These are phyloP conservation scores for Dicorynia guianensis DNA, from an alignment of 306 rosid genomes.

Conservation along the genomic window DNA sequence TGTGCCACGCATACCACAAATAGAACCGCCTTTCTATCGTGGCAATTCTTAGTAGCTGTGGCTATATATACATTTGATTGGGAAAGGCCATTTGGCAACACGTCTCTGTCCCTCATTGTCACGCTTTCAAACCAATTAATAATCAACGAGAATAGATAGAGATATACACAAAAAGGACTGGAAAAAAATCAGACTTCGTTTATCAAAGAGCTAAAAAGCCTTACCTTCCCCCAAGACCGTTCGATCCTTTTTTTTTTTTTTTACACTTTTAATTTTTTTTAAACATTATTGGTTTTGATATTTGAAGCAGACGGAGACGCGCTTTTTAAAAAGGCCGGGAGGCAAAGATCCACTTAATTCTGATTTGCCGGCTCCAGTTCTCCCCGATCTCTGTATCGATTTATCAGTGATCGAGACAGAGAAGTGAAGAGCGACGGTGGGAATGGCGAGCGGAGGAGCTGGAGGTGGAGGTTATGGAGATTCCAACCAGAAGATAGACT, in stretches of 20 bases:
- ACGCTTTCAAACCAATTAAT: constrained; percentile 5
- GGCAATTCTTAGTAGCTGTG: constrained; percentile 30
- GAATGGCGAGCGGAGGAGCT: constrained; percentile 60
- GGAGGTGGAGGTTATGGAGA: constrained; percentile 73
- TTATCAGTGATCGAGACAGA: background rate
- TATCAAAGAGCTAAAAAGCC: background rate
- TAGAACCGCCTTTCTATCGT: background rate
- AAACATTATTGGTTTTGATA: constrained; percentile 14
- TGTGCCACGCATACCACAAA: constrained; percentile 34
- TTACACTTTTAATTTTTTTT: background rate
- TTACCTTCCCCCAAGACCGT: constrained; percentile 10
- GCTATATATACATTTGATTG: constrained; percentile 15
- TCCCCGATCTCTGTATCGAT: background rate
- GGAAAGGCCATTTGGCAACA: too few species aligned
- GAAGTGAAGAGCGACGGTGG: background rate
- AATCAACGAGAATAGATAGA: constrained; percentile 8
- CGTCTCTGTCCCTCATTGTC: background rate
- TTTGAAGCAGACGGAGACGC: constrained; percentile 10
- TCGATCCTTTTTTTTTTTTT: constrained; percentile 17
- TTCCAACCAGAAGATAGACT: constrained; percentile 87
- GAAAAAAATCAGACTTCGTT: background rate
- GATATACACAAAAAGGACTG: background rate
- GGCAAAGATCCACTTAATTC: background rate
- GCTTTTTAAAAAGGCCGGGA: background rate
- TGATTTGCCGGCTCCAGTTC: background rate